Evolutionary conservation across 2,329 filamentous ascomycete genomes (phyloP), one percentile per base, ranked within the genome.

Genomic region (Hymenoscyphus salicellus): DNA sequence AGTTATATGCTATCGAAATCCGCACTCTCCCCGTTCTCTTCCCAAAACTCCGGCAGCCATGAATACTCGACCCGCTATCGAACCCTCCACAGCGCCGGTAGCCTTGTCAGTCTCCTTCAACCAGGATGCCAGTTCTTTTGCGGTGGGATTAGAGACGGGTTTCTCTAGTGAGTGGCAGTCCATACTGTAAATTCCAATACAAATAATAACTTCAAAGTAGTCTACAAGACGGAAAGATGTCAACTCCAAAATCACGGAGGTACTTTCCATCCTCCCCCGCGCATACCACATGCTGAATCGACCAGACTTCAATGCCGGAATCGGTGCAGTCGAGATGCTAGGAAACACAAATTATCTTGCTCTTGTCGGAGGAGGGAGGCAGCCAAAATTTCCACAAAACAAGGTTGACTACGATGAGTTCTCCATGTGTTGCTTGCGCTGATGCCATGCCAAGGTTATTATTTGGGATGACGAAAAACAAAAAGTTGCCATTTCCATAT

Each of bases 401-500:
- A 96, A 96, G 82, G 91, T 88, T 72, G 55, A 17, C 8, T 32
- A 5, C 8, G 14, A 52, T 26, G 20, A 52, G 14, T 52, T 11
- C 11, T 3, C 46, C 20, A 52, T 26, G 14, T 26, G 46, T 52
- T 52, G 20, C 46, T 52, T n/a, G 10, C 14, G 43, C 66, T 73
- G 23, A 71, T 61, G 28, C 23, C 55, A 49, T 66, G 63, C 70
- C 28, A 64, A 89, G 86, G 84, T 93, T 58, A 88, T 96, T 69
- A 91, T 98, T 72, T 98, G 93, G 93, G 93, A 99, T 76, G 92
- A 96, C 72, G 83, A 86, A 66, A 91, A 90, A 70, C 87, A 89
- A 67, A 90, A 89, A 69, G 87, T 89, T 7, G 83, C 91, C 16
- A 89, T 93, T 68, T 90, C 83, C 3, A 81, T 98, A 71, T 89